A percentile compares a stretch with the other conserved stretches of the same genome.
Conservation (phyloP, 805 yeast species). For the Cyberlindnera veronae region DNA sequence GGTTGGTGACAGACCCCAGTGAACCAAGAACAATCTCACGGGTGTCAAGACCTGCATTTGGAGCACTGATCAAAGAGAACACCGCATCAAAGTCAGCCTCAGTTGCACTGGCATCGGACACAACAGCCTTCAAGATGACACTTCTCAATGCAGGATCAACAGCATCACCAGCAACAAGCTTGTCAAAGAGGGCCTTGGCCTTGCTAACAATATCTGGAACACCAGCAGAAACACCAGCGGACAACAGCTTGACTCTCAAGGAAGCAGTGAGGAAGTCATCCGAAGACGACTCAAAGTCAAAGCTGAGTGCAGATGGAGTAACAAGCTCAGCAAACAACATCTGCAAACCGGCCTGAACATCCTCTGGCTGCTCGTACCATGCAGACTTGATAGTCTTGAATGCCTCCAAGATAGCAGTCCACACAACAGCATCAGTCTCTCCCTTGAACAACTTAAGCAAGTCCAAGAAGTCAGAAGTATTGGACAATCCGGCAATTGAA, state of each 20-base stretch:
- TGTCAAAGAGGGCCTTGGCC: conserved; percentile 42
- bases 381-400: conserved; percentile 45
- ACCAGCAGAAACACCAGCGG: conserved; percentile 52
- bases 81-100: conserved; percentile 58
- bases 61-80: conserved; percentile 54
- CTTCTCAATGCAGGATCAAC: conserved; percentile 69
- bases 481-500: conserved; percentile 63
- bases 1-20: conserved; percentile 58
- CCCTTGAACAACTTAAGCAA: conserved; percentile 54
- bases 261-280: conserved; percentile 61
- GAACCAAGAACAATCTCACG: conserved; percentile 63
- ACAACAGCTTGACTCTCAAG: conserved; percentile 59
- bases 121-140: conserved; percentile 56
- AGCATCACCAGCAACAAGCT: conserved; percentile 45
- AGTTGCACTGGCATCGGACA: conserved; percentile 64
- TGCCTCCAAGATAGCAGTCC: conserved; percentile 53
- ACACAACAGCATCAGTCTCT: conserved; percentile 60
- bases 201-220: conserved; percentile 43
- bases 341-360: conserved; percentile 43
- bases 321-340: conserved; percentile 51
- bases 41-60: conserved; percentile 59
- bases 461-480: conserved; percentile 56
- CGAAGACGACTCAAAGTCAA: conserved; percentile 56
- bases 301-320: conserved; percentile 45
- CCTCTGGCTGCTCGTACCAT: conserved; percentile 50